These are phyloP conservation scores for Coccomyxa sp. DNA, from an alignment of 139 green algal genomes.

Conservation along the genomic window DNA sequence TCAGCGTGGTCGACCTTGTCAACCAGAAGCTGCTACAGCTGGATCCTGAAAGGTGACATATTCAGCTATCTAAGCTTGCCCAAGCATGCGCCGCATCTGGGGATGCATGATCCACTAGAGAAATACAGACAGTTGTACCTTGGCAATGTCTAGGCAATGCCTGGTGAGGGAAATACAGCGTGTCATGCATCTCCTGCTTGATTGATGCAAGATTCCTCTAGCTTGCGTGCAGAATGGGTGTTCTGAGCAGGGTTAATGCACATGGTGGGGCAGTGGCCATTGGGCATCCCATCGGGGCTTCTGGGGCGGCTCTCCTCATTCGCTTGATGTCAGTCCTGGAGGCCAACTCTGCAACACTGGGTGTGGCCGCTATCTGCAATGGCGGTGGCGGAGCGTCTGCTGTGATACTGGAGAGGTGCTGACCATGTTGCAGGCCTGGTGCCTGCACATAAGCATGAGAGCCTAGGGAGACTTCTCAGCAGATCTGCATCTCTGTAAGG, in stretches of 20 bases:
- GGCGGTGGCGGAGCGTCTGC: conserved; percentile 81
- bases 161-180: not conserved
- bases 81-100: no score
- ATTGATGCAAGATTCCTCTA: no score
- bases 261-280: conserved; percentile 86
- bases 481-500: no score
- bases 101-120: no score
- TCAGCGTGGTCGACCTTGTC: conserved; percentile 77
- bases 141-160: no score
- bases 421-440: not conserved
- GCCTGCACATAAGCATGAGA: not conserved
- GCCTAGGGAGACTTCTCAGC: no score
- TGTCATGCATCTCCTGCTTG: no score
- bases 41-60: conserved; percentile 27
- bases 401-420: conserved; percentile 60
- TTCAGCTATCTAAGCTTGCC: no score
- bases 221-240: not conserved
- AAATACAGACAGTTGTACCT: no score
- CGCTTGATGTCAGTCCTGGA: conserved; percentile 77
- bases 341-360: conserved; percentile 37
- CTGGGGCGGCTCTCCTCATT: conserved; percentile 78
- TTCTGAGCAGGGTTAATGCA: conserved; percentile 63
- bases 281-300: conserved; percentile 83
- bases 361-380: conserved; percentile 87
- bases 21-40: conserved; percentile 57